phyloP scores from a whole-genome alignment of 805 yeast genomes.

The Scheffersomyces coipomensis region DNA sequence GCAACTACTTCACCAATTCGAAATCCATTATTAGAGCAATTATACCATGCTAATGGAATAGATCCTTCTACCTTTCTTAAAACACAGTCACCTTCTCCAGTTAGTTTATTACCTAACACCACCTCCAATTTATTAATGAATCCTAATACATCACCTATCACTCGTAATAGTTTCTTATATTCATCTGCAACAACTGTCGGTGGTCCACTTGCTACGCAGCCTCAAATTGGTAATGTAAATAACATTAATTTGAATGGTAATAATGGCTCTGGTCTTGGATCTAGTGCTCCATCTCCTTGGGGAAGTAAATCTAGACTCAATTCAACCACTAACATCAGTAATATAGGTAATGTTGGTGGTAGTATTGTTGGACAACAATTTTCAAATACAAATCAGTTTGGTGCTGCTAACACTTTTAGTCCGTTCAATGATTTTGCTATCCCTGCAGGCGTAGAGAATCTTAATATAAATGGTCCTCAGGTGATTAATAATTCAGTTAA shows the following conservation, averaged over 20 bases:
- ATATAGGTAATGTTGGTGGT: too few relatives aligned
- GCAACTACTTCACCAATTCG: constrained; percentile 1
- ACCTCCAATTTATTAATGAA: background rate
- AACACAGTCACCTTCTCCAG: constrained; percentile 1
- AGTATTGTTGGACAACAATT: too few relatives aligned
- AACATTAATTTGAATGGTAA: too few relatives aligned
- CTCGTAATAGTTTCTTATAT: background rate
- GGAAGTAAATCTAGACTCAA: constrained; percentile 9
- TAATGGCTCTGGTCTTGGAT: background rate
- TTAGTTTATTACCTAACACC: background rate
- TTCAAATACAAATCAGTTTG: background rate
- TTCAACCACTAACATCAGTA: constrained; percentile 4
- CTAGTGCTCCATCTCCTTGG: constrained; percentile 7
- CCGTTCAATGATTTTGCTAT: constrained; percentile 13
- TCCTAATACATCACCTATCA: constrained; percentile 4
- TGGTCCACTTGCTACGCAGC: background rate
- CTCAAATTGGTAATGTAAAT: too few relatives aligned
- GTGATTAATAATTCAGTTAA: background rate
- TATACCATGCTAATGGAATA: constrained; percentile 30
- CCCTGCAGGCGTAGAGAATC: constrained; percentile 2
- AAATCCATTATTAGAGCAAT: constrained; percentile 24
- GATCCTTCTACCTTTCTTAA: background rate
- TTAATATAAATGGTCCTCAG: background rate
- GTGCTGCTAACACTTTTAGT: constrained; percentile 10
- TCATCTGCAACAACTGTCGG: background rate